Conservation (phyloP, 1,284 basidiomycete species). For the Moesziomyces antarcticus region DNA sequence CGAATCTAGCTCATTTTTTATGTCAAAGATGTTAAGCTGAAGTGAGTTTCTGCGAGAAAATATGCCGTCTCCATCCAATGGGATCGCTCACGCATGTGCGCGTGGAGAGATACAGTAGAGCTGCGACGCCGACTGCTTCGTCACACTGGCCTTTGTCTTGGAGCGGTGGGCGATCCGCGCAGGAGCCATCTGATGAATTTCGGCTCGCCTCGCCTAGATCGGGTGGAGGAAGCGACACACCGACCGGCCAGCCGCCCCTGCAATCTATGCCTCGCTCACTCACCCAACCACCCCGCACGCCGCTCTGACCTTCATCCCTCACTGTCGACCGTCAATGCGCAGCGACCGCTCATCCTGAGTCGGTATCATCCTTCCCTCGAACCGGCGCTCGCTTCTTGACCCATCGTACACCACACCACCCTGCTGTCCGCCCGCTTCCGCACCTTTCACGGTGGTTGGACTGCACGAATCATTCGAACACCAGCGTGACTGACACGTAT, state of each 20-base stretch:
- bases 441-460: too few relatives aligned
- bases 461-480: neutral
- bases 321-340: too few relatives aligned
- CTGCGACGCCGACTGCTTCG: neutral
- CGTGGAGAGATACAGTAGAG: neutral
- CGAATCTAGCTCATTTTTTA: constrained; percentile 3
- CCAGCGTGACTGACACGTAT: neutral
- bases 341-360: too few relatives aligned
- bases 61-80: neutral
- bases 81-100: neutral
- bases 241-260: too few relatives aligned
- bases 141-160: neutral
- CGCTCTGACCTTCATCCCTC: too few relatives aligned
- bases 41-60: neutral
- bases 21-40: neutral
- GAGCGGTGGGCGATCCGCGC: constrained; percentile 8
- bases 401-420: too few relatives aligned
- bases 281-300: neutral
- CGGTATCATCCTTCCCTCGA: too few relatives aligned
- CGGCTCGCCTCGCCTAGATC: neutral
- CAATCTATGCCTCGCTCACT: neutral
- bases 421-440: neutral
- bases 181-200: constrained; percentile 8
- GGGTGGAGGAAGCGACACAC: neutral
- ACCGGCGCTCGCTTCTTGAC: neutral